These are phyloP conservation scores for Mycena amicta DNA, from an alignment of 768 basidiomycete genomes.

Conservation along the genomic window DNA sequence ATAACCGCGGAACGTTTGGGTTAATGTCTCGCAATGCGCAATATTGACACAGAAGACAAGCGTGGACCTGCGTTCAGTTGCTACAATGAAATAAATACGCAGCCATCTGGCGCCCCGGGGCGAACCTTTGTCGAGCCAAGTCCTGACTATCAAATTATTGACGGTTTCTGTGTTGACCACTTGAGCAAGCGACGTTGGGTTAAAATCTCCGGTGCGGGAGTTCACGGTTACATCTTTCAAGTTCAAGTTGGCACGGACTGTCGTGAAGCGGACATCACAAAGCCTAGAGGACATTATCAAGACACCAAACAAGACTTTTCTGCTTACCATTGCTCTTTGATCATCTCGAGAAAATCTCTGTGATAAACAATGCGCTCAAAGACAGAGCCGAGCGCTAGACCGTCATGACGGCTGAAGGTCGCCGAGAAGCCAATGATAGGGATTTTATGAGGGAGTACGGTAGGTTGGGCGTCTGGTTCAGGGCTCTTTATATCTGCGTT, in stretches of 20 bases:
- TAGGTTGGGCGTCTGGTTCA: slow-evolving; percentile 42
- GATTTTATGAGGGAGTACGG: slow-evolving; percentile 48
- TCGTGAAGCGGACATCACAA: slow-evolving; percentile 83
- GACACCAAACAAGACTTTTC: background rate
- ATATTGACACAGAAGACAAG: slow-evolving; percentile 91
- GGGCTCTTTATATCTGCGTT: slow-evolving; percentile 64
- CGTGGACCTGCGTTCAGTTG: slow-evolving; percentile 77
- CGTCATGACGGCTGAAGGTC: slow-evolving; percentile 91
- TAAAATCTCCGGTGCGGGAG: slow-evolving; percentile 77
- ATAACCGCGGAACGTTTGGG: slow-evolving; percentile 66
- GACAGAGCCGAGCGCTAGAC: slow-evolving; percentile 83
- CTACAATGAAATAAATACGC: background rate
- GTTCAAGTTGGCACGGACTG: slow-evolving; percentile 75
- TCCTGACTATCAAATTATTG: slow-evolving; percentile 75
- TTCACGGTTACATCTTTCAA: slow-evolving; percentile 69
- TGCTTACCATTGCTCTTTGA: slow-evolving; percentile 82
- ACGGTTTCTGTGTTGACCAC: slow-evolving; percentile 81
- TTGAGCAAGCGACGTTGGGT: slow-evolving; percentile 71
- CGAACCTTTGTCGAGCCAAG: slow-evolving; percentile 77
- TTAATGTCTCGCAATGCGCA: slow-evolving; percentile 76
- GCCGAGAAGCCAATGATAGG: slow-evolving; percentile 95
- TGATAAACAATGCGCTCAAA: slow-evolving; percentile 94
- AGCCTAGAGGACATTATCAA: slow-evolving; percentile 51
- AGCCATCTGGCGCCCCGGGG: too few relatives aligned
- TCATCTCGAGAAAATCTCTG: slow-evolving; percentile 88